Evolutionary conservation across 2,329 filamentous ascomycete species (phyloP), one percentile per base, ranked within the genome.

Genomic region (Aspergillus thermomutatus): DNA sequence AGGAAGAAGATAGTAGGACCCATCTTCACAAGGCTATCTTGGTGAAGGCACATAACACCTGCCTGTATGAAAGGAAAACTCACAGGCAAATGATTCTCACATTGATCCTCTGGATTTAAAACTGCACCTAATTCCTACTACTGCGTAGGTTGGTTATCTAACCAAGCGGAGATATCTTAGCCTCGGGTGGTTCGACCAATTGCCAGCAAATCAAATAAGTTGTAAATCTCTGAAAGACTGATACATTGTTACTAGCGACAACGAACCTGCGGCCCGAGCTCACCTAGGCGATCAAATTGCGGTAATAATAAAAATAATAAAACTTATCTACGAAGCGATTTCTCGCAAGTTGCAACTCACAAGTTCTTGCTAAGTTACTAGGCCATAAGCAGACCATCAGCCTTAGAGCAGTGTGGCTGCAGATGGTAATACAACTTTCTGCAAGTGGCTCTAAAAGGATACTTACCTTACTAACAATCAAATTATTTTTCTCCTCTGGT

Each of bases 231-330:
- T 37, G 31, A 37, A 17, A 17, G 31, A 14, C 31, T 17, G 14
- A 37, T 17, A 37, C 31, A 6, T 37, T 14, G 31, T 37, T 37
- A 37, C 23, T 56, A 52, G 48, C 47, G 37, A 54, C 43, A 47
- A 59, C 56, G 54, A 61, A 59, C 59, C n/a, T 61, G 56, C 56
- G 59, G 59, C 53, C 59, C 54, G 54, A 61, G 59, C 57, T 63
- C 61, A 7, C 14, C 5, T 37, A 17, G 14, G 31, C 31, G 31
- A 37, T 37, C 14, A 17, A 37, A 37, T 37, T 17, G 14, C 14
- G 4, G 10, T 17, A 34, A 28, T 27, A 27, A 27, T 8, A 27
- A 8, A 8, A 28, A 11, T 10, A 28, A 28, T 11, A 34, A 34
- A 34, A 34, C 2, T 14, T 34, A 34, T 17, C 11, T 10, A 4